These are phyloP conservation scores for Eutrema yunnanense DNA, from an alignment of 345 rosid genomes.

Conservation along the genomic window DNA sequence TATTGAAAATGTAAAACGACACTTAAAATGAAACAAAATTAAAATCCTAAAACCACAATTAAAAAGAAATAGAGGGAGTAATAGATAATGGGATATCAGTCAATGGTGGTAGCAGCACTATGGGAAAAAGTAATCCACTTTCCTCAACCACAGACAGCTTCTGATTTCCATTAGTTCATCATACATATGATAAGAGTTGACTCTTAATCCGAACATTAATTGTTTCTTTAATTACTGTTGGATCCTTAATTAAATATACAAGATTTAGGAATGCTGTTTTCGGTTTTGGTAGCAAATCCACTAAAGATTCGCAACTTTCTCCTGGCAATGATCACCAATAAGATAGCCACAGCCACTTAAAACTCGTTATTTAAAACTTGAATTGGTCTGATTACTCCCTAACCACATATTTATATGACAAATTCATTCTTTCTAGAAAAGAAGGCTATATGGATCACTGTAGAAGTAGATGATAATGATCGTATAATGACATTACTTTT, in stretches of 20 bases:
- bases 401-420: background rate
- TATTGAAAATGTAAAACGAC: no score
- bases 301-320: conserved; percentile 11
- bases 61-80: no score
- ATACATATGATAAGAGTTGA: conserved; percentile 23
- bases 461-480: conserved; percentile 10
- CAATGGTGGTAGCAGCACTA: no score
- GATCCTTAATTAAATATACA: background rate
- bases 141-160: conserved; percentile 10
- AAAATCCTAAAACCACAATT: no score
- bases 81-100: no score
- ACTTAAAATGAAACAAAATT: no score
- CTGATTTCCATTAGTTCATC: conserved; percentile 11
- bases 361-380: background rate
- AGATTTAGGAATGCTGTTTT: conserved; percentile 11
- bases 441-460: background rate
- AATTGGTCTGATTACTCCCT: conserved; percentile 1
- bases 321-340: conserved; percentile 9
- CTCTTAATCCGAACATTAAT: conserved; percentile 6
- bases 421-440: background rate
- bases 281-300: conserved; percentile 24
- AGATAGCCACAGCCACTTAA: conserved; percentile 9
- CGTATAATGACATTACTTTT: background rate
- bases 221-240: background rate
- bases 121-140: conserved; percentile 18